These are phyloP conservation scores for Urostyla sp. DNA, from an alignment of 73 alveolate genomes.

Conservation along the genomic window DNA sequence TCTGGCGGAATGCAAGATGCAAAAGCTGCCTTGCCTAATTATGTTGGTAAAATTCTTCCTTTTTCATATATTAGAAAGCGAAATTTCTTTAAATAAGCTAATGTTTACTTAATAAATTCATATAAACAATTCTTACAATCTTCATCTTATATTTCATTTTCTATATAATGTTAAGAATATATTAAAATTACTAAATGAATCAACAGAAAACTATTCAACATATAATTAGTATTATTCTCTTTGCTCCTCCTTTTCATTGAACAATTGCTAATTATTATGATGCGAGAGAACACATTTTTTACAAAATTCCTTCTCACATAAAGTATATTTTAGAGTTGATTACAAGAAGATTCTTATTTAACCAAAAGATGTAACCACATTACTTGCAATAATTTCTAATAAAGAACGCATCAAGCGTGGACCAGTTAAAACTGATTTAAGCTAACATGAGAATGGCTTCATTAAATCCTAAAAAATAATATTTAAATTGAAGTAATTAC, in stretches of 20 bases:
- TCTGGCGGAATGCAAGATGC: constrained; percentile 74
- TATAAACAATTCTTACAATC: constrained; percentile 56
- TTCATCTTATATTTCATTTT: constrained; percentile 23
- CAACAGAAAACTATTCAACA: not conserved
- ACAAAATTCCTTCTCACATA: constrained; percentile 19
- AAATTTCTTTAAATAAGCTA: constrained; percentile 22
- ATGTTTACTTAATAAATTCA: constrained; percentile 33
- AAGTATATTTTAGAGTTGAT: constrained; percentile 45
- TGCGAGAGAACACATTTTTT: not conserved
- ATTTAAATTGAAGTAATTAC: not conserved
- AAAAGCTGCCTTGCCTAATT: constrained; percentile 71
- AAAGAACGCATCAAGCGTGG: constrained; percentile 54
- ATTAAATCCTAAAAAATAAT: not conserved
- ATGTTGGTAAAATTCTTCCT: constrained; percentile 54
- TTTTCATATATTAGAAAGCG: constrained; percentile 24
- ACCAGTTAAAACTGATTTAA: constrained; percentile 41
- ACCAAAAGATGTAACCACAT: constrained; percentile 28
- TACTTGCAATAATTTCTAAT: constrained; percentile 66
- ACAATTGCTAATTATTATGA: constrained; percentile 6
- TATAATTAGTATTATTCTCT: not conserved
- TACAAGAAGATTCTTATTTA: constrained; percentile 50
- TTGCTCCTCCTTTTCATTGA: not conserved
- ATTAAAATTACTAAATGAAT: constrained; percentile 24
- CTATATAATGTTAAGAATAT: not conserved
- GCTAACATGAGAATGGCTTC: constrained; percentile 35